Evolutionary conservation across 495 filamentous ascomycete genomes (phyloP).

Genomic region (Penicillium simplicissimum): DNA sequence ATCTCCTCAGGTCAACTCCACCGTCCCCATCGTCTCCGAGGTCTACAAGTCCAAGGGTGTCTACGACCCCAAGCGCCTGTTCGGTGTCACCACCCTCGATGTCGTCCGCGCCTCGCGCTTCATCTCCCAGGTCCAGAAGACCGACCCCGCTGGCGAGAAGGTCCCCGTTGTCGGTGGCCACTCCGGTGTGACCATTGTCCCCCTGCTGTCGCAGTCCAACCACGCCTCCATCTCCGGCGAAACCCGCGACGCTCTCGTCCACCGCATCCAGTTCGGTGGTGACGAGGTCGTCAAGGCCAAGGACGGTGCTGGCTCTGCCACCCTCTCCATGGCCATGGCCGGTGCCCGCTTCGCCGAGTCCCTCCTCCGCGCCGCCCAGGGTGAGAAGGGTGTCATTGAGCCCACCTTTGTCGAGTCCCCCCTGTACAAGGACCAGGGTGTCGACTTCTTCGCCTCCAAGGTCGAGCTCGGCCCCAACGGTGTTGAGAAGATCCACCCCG

Average conservation of each 20-base stretch:
- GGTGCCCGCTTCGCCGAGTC: conserved; percentile 96
- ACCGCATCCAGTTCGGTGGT: conserved; percentile 98
- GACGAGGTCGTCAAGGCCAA: conserved; percentile 99
- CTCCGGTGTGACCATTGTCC: conserved; percentile 97
- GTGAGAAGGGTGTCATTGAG: conserved; percentile 93
- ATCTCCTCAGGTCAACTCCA: conserved; percentile 76
- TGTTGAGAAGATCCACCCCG: conserved; percentile 84
- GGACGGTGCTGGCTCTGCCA: conserved; percentile 96
- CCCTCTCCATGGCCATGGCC: conserved; percentile 98
- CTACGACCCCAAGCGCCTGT: conserved; percentile 98
- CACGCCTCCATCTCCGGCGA: conserved; percentile 79
- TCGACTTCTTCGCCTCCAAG: conserved; percentile 91
- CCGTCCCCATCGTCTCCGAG: conserved; percentile 95
- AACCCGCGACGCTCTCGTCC: conserved; percentile 73
- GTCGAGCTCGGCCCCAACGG: conserved; percentile 96
- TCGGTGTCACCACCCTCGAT: conserved; percentile 98
- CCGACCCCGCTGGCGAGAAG: conserved; percentile 87
- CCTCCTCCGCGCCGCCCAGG: conserved; percentile 87
- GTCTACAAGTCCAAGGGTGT: conserved; percentile 90
- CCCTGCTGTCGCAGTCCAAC: conserved; percentile 90
- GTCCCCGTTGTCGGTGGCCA: conserved; percentile 96
- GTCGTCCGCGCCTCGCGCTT: conserved; percentile 97
- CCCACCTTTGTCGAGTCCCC: conserved; percentile 96
- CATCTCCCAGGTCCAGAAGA: conserved; percentile 87
- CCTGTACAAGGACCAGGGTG: conserved; percentile 94